These are phyloP conservation scores for Penicillium goetzii DNA, from an alignment of 495 filamentous ascomycete species.

Conservation along the genomic window DNA sequence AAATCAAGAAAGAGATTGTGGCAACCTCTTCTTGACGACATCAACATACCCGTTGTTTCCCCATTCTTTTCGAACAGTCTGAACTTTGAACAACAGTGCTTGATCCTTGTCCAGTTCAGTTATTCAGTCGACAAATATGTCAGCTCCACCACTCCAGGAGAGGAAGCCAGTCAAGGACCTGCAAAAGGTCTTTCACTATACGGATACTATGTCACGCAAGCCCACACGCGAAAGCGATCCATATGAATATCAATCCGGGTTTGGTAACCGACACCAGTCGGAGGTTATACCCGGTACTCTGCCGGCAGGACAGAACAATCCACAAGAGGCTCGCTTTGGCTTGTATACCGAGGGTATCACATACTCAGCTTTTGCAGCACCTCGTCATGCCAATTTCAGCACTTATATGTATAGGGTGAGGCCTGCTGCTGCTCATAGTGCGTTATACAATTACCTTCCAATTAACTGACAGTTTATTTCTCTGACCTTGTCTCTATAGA, in stretches of 20 bases:
- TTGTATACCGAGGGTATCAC: constrained; percentile 66
- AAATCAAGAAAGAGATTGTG: background rate
- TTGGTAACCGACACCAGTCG: constrained; percentile 45
- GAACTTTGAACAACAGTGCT: background rate
- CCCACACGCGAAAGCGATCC: constrained; percentile 50
- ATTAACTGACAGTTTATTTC: background rate
- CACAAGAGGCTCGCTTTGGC: constrained; percentile 43
- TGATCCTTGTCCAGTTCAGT: background rate
- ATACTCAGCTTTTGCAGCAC: constrained; percentile 55
- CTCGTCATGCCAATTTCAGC: constrained; percentile 43
- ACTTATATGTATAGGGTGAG: constrained; percentile 48
- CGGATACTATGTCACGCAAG: constrained; percentile 45
- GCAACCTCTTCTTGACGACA: background rate
- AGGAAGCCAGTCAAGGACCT: constrained; percentile 41
- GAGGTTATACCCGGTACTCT: constrained; percentile 49
- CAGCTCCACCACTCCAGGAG: constrained; percentile 31
- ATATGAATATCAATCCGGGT: constrained; percentile 46
- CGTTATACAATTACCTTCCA: constrained; percentile 9
- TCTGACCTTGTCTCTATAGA: constrained; percentile 22
- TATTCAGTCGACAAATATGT: constrained; percentile 17
- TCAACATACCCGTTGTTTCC: too few species aligned
- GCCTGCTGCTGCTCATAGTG: constrained; percentile 48
- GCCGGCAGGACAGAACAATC: constrained; percentile 48
- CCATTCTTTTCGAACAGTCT: background rate
- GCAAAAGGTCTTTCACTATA: constrained; percentile 49